phyloP scores from a whole-genome alignment of 1,139 yeast genomes.

The Geotrichum carabidarum region DNA sequence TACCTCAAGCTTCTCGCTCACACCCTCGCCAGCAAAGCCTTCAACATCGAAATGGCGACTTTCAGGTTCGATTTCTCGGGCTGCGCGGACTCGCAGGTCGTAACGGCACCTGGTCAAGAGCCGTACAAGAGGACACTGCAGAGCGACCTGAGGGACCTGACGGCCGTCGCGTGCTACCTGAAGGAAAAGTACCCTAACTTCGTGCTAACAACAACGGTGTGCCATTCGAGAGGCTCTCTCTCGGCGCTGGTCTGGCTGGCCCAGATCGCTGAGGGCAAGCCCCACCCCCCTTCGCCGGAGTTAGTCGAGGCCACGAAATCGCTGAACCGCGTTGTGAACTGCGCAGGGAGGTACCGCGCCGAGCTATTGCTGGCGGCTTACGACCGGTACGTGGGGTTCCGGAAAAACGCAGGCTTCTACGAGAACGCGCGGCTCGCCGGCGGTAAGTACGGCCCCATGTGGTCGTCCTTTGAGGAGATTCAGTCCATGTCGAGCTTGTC shows the following conservation, averaged over 20 bases:
- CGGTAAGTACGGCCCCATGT: constrained; percentile 9
- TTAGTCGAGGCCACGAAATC: not conserved
- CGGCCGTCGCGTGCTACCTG: not conserved
- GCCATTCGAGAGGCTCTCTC: constrained; percentile 19
- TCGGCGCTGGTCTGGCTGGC: constrained; percentile 16
- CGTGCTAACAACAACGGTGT: constrained; percentile 6
- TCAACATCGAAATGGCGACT: constrained; percentile 6
- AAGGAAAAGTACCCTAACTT: not conserved
- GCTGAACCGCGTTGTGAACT: constrained; percentile 8
- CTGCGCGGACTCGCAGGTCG: constrained; percentile 16
- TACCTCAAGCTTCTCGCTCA: constrained; percentile 18
- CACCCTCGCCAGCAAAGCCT: not conserved
- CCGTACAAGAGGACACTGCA: constrained; percentile 5
- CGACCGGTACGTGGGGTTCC: constrained; percentile 5
- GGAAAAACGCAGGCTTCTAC: not conserved
- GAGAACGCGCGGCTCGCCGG: constrained; percentile 6
- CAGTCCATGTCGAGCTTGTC: constrained; percentile 6
- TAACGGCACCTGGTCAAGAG: not conserved
- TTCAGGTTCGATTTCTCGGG: constrained; percentile 18
- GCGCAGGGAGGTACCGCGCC: constrained; percentile 17
- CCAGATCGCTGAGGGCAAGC: not conserved
- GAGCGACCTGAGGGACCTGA: constrained; percentile 16
- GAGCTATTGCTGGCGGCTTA: not conserved
- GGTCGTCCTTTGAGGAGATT: constrained; percentile 17
- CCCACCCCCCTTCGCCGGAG: not conserved